These are phyloP conservation scores for Cytospora schulzeri DNA, from an alignment of 2,329 filamentous ascomycete species.

Conservation along the genomic window DNA sequence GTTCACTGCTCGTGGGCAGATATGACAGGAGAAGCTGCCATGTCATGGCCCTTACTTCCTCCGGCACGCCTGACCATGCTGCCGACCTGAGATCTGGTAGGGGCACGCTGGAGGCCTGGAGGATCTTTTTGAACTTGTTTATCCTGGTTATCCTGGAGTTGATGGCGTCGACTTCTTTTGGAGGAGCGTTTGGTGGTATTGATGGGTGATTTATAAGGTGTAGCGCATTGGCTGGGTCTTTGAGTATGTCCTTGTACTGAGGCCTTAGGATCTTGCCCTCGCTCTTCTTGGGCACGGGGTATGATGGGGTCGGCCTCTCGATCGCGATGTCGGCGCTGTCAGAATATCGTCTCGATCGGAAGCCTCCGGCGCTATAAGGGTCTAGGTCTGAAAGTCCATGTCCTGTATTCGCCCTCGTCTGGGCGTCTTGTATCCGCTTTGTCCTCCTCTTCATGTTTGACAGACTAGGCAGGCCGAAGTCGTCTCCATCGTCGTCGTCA, in stretches of 20 bases:
- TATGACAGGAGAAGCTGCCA: conserved; percentile 97
- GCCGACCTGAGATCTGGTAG: conserved; percentile 79
- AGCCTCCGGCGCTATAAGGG: conserved; percentile 10
- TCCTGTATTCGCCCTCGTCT: conserved; percentile 36
- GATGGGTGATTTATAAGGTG: conserved; percentile 90
- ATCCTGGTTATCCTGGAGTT: conserved; percentile 89
- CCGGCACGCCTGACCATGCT: conserved; percentile 92
- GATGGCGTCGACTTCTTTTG: conserved; percentile 84
- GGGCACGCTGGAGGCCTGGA: conserved; percentile 89
- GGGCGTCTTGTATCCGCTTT: conserved; percentile 52
- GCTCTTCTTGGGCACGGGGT: conserved; percentile 84
- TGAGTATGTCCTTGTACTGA: conserved; percentile 95
- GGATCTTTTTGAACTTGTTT: conserved; percentile 96
- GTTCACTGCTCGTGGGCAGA: conserved; percentile 92
- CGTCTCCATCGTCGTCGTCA: conserved; percentile 87
- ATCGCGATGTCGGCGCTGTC: conserved; percentile 94
- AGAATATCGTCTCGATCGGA: conserved; percentile 55
- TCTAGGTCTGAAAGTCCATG: conserved; percentile 27
- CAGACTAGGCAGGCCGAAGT: conserved; percentile 91
- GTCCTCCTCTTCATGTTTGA: conserved; percentile 84
- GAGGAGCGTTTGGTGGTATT: conserved; percentile 69
- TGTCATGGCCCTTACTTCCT: conserved; percentile 97
- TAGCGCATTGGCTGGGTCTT: conserved; percentile 86
- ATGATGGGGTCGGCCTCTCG: conserved; percentile 78
- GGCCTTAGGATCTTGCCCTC: conserved; percentile 95